Evolutionary conservation across 805 yeast species (phyloP).

Genomic region (Myxozyma neglecta): DNA sequence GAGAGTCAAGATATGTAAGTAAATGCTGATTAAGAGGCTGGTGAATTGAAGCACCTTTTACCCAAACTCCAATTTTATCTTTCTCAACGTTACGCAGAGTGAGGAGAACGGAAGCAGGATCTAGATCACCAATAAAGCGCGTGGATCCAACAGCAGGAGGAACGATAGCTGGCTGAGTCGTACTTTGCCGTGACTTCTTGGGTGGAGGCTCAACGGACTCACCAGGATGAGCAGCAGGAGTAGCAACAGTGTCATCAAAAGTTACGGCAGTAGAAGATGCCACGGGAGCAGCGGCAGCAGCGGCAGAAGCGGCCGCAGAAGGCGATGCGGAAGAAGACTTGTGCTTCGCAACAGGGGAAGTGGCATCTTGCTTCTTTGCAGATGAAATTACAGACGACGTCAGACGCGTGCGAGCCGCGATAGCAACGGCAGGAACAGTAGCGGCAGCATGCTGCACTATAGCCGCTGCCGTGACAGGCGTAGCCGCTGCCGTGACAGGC

Average conservation of each 20-base stretch:
- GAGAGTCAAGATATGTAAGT: conserved; percentile 40
- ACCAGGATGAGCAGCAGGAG: conserved; percentile 14
- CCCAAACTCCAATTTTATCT: conserved; percentile 41
- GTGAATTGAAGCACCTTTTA: conserved; percentile 37
- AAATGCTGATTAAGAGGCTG: conserved; percentile 39
- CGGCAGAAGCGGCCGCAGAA: conserved; percentile 22
- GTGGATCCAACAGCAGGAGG: conserved; percentile 15
- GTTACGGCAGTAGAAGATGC: conserved; percentile 28
- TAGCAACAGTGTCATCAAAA: conserved; percentile 15
- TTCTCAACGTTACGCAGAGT: conserved; percentile 22
- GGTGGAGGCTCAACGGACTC: neutral
- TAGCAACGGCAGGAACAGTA: neutral
- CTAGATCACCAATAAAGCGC: conserved; percentile 27
- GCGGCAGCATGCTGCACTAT: neutral
- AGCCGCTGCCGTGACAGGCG: neutral
- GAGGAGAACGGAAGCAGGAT: conserved; percentile 22
- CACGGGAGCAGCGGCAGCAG: conserved; percentile 24
- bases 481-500: neutral
- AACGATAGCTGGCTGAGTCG: neutral
- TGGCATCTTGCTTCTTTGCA: neutral
- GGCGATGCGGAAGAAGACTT: neutral
- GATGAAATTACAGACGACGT: neutral
- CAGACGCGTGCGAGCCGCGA: neutral
- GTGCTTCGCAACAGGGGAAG: neutral
- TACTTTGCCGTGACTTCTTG: neutral